These are phyloP conservation scores for Cordyceps cateniannulata DNA, from an alignment of 2,329 filamentous ascomycete genomes.

Conservation along the genomic window DNA sequence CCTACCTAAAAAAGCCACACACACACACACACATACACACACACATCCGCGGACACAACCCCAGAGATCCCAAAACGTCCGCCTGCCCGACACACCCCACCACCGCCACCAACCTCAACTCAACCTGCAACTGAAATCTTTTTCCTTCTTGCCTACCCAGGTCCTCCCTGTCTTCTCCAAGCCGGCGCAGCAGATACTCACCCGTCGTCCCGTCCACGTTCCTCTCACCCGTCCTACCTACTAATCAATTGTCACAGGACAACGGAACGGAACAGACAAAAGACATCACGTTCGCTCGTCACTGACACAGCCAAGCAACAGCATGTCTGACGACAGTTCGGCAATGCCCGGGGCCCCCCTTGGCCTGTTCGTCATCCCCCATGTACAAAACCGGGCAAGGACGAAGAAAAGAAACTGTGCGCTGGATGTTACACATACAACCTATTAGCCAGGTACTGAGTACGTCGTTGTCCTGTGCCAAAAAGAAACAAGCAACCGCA, in stretches of 20 bases:
- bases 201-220: too few relatives aligned
- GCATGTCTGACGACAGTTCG: background rate
- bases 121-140: background rate
- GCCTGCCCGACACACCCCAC: background rate
- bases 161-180: background rate
- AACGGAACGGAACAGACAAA: too few relatives aligned
- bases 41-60: background rate
- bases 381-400: too few relatives aligned
- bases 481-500: background rate
- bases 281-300: too few relatives aligned
- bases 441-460: too few relatives aligned
- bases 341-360: background rate
- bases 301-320: background rate
- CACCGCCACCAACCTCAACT: background rate
- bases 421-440: too few relatives aligned
- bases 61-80: background rate
- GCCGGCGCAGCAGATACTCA: too few relatives aligned
- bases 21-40: background rate
- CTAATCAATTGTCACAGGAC: too few relatives aligned
- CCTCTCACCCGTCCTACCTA: too few relatives aligned
- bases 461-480: background rate
- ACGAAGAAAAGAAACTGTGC: background rate
- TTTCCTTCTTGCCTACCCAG: background rate
- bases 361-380: background rate
- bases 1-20: background rate